Base-by-base conservation (phyloP, 768 basidiomycete genomes). In the Pleurotus citrinopileatus region DNA sequence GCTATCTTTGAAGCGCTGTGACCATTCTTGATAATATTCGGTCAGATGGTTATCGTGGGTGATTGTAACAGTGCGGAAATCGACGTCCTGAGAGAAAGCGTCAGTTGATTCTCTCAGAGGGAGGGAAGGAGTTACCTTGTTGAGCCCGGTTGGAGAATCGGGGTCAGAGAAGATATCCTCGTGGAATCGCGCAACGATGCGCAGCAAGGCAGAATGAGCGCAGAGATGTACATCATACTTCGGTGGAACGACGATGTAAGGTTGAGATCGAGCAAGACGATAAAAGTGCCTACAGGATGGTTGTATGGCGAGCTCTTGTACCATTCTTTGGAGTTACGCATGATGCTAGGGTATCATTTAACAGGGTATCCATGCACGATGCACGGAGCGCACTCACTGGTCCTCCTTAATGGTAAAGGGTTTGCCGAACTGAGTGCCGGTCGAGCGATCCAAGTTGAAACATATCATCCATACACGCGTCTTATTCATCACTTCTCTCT, bases 381-480 rank as follows among this genome's bases (percentile, higher is more conserved):
- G 29, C 46, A 13, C 42, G 42, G 37, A 36, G 15, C n/a, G 6
- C n/a, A 73, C 83, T 51, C 59, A 85, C 84, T 79, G 86, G 63
- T 94, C 91, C 61, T 94, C 92, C 60, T 88, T 87, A 64, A 95
- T 86, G 7, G 91, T 92, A 10, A 86, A 86, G 2, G 92, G 91
- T 67, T 94, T 94, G 3, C 93, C 94, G 65, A 93, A 91, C 65
- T 94, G 88, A 2, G 89, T 93, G 2, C 91, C 86, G 2, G 88
- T 87, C 25, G 91, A 94, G 13, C 90, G 82, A 66, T 97, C 94
- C 55, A 95, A 67, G 63, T 91, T 91, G 71, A 87, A 94, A 65
- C 91, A 94, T 47, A 89, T 88, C 76, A 95, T 80, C 93, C 93
- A 97, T 25, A 87, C 84, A n/a, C 94, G 74, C 37, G 83, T 84